Percentiles rank a stretch among this genome's conserved stretches.
These are phyloP conservation scores for Magnusiomyces magnusii DNA, from an alignment of 1,139 yeast genomes.

Conservation along the genomic window DNA sequence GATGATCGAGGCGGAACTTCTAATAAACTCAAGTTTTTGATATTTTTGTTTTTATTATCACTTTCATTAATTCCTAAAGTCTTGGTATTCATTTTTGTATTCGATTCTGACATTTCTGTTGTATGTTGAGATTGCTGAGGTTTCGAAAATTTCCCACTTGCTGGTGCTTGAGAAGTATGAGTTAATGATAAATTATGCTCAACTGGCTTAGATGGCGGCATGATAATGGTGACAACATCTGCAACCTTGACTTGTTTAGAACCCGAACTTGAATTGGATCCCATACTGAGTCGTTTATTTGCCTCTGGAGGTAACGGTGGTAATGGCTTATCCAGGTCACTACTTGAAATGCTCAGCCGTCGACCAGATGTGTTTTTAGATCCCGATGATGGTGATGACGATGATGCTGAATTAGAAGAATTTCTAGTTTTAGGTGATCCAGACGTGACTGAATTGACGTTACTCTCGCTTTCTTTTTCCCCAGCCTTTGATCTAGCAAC, in stretches of 20 bases:
- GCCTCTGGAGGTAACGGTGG: slow-evolving; percentile 2
- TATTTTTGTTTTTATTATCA: neutral
- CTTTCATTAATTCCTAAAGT: neutral
- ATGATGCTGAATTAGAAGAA: neutral
- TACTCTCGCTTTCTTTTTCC: neutral
- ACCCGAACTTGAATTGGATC: neutral
- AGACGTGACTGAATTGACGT: too few relatives aligned
- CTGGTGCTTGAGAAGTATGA: neutral
- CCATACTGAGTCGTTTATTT: neutral
- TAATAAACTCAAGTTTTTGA: neutral
- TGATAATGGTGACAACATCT: neutral
- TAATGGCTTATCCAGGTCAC: slow-evolving; percentile 1
- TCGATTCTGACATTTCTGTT: neutral
- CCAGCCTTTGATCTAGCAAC: neutral
- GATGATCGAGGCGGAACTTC: neutral
- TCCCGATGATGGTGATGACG: neutral
- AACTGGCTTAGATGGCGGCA: neutral
- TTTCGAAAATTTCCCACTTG: neutral
- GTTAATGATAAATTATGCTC: too few relatives aligned
- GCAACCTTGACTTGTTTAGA: neutral
- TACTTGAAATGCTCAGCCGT: neutral
- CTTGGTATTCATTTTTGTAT: too few relatives aligned
- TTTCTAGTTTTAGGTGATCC: too few relatives aligned
- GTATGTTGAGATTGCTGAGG: neutral
- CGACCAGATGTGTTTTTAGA: neutral